A percentile compares a stretch with the other conserved stretches of the same genome.
These are phyloP conservation scores for Syncephalastrum contaminatum DNA, from an alignment of 371 early-diverging fungal genomes.

Conservation along the genomic window DNA sequence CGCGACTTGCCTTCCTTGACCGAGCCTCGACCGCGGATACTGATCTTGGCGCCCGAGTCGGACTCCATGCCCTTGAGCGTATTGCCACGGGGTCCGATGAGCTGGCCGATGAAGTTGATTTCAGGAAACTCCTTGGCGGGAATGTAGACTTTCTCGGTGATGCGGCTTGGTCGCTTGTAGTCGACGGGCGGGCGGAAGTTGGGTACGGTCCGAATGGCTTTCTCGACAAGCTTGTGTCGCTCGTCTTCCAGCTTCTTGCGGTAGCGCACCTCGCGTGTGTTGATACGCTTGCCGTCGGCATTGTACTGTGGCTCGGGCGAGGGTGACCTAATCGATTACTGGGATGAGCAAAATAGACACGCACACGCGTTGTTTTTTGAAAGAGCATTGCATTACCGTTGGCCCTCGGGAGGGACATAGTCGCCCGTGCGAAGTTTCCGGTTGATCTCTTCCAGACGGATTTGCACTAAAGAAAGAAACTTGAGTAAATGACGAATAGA, in stretches of 20 bases:
- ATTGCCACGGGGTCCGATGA: conserved; percentile 97
- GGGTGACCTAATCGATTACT: conserved; percentile 69
- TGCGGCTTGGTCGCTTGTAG: conserved; percentile 82
- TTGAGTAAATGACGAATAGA: too few relatives aligned
- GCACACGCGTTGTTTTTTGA: not conserved
- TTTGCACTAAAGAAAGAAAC: conserved; percentile 53
- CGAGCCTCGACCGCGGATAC: conserved; percentile 95
- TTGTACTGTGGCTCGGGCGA: conserved; percentile 94
- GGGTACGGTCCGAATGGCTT: conserved; percentile 74
- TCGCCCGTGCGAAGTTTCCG: conserved; percentile 80
- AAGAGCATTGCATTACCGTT: conserved; percentile 45
- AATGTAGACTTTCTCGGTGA: conserved; percentile 91
- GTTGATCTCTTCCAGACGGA: conserved; percentile 89
- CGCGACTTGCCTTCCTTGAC: conserved; percentile 94
- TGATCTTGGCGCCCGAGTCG: conserved; percentile 93
- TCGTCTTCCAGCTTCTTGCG: conserved; percentile 92
- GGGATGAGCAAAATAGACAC: not conserved
- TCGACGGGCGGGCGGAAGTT: conserved; percentile 89
- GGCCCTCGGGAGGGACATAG: conserved; percentile 74
- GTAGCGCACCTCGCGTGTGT: conserved; percentile 92
- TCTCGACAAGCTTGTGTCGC: conserved; percentile 84
- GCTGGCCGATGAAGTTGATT: conserved; percentile 95
- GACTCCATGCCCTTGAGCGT: conserved; percentile 93
- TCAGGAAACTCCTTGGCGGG: conserved; percentile 95
- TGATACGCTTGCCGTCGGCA: conserved; percentile 90